These are phyloP conservation scores for Chalara sp. DNA, from an alignment of 2,329 filamentous ascomycete genomes.

Conservation along the genomic window DNA sequence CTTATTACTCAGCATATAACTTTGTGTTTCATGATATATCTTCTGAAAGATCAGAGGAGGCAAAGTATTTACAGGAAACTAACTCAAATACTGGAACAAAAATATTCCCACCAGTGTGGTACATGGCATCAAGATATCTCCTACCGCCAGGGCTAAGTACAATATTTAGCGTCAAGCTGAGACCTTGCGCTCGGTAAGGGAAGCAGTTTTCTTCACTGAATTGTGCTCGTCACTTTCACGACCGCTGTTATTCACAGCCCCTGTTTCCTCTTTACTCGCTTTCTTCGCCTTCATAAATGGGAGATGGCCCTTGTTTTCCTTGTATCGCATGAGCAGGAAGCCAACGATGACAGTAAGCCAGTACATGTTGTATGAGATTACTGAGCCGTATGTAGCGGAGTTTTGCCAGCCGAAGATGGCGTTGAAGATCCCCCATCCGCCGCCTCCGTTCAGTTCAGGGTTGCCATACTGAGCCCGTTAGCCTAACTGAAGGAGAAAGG, in stretches of 20 bases:
- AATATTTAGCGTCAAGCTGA: too few species aligned
- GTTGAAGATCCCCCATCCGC: slow-evolving; percentile 84
- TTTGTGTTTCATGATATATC: too few species aligned
- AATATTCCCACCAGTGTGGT: too few species aligned
- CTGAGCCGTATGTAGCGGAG: slow-evolving; percentile 79
- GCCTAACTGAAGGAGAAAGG: not conserved
- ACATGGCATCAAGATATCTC: too few species aligned
- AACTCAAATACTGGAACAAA: too few species aligned
- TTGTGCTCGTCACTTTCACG: too few species aligned
- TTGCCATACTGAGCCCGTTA: slow-evolving; percentile 61
- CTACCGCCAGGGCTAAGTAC: too few species aligned
- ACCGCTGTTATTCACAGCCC: not conserved
- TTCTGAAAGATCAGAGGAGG: too few species aligned
- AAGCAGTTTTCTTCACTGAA: too few species aligned
- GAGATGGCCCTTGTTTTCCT: slow-evolving; percentile 48
- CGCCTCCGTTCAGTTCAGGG: slow-evolving; percentile 62
- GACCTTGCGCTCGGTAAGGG: too few species aligned
- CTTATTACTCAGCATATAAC: too few species aligned
- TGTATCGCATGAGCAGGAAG: slow-evolving; percentile 60
- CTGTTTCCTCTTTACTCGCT: not conserved
- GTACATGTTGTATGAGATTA: slow-evolving; percentile 83
- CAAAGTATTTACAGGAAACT: too few species aligned
- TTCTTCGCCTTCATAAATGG: slow-evolving; percentile 28
- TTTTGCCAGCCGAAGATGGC: slow-evolving; percentile 83
- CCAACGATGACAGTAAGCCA: slow-evolving; percentile 67